Evolutionary conservation across 1,284 basidiomycete species (phyloP).

Genomic region (Melampsora americana): DNA sequence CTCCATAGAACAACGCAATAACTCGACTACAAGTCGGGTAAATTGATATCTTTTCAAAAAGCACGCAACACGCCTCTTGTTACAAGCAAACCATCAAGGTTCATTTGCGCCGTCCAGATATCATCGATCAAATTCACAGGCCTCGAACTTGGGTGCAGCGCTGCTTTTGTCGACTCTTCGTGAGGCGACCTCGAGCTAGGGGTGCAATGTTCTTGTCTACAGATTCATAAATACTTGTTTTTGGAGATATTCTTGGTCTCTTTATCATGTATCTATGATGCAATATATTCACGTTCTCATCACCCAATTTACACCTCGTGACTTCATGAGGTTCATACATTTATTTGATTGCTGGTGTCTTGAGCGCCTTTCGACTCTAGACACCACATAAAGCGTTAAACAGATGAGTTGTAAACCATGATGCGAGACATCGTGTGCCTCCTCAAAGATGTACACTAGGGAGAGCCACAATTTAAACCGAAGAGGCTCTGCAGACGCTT

Average conservation of each 20-base stretch:
- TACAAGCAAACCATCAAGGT: not conserved
- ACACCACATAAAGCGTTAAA: too few relatives aligned
- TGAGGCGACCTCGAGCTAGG: conserved; percentile 45
- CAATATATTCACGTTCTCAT: too few relatives aligned
- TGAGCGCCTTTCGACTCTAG: too few relatives aligned
- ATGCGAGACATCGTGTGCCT: too few relatives aligned
- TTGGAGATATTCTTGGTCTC: not conserved
- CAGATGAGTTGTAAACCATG: too few relatives aligned
- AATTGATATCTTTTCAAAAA: conserved; percentile 43
- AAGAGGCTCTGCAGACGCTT: too few relatives aligned
- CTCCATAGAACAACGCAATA: conserved; percentile 17
- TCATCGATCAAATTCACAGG: conserved; percentile 25
- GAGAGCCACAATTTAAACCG: too few relatives aligned
- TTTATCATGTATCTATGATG: too few relatives aligned
- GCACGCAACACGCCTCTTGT: conserved; percentile 32
- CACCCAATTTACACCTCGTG: too few relatives aligned
- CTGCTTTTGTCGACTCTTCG: conserved; percentile 44
- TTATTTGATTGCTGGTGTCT: too few relatives aligned
- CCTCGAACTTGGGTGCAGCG: conserved; percentile 42
- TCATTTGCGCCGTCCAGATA: conserved; percentile 43
- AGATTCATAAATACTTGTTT: not conserved
- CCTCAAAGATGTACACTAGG: too few relatives aligned
- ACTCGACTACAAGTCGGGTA: not conserved
- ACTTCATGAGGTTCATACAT: too few relatives aligned
- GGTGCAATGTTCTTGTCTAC: conserved; percentile 42